Evolutionary conservation across 257 asterid genomes (phyloP).

Genomic region (Striga asiatica): DNA sequence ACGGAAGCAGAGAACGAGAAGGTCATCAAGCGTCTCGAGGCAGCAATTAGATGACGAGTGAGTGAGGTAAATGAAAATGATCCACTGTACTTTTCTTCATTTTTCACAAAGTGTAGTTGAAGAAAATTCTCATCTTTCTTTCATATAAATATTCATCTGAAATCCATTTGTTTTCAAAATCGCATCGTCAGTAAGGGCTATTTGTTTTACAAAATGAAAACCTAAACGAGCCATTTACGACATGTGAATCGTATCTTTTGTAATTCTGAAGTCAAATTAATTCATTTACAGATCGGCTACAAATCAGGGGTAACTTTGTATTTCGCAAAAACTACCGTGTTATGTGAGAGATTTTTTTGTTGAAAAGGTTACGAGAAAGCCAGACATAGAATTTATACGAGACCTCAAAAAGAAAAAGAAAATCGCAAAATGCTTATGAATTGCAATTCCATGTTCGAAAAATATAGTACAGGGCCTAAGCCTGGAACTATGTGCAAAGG

Average conservation of each 20-base stretch:
- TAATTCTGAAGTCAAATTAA: background rate
- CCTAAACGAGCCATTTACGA: background rate
- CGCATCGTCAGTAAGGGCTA: background rate
- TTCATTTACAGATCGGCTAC: too few species aligned
- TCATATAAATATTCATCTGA: background rate
- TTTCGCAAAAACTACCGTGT: too few species aligned
- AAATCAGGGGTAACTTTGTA: too few species aligned
- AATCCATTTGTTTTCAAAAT: background rate
- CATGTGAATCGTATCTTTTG: too few species aligned
- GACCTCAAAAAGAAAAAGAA: too few species aligned
- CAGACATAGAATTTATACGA: too few species aligned
- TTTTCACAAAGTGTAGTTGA: background rate
- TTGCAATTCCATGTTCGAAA: background rate
- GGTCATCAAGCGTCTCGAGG: conserved; percentile 88
- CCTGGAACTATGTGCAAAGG: conserved; percentile 86
- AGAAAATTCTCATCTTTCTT: background rate
- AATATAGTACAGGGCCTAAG: conserved; percentile 55
- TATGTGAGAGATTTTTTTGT: too few species aligned
- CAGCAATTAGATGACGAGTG: conserved; percentile 77
- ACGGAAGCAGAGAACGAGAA: conserved; percentile 62
- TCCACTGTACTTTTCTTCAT: background rate
- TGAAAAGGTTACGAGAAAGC: too few species aligned
- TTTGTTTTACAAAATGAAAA: too few species aligned
- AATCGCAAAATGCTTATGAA: too few species aligned
- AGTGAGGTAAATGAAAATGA: conserved; percentile 57